Base-by-base conservation (phyloP, 805 yeast genomes). In the Hyphopichia homilentoma region DNA sequence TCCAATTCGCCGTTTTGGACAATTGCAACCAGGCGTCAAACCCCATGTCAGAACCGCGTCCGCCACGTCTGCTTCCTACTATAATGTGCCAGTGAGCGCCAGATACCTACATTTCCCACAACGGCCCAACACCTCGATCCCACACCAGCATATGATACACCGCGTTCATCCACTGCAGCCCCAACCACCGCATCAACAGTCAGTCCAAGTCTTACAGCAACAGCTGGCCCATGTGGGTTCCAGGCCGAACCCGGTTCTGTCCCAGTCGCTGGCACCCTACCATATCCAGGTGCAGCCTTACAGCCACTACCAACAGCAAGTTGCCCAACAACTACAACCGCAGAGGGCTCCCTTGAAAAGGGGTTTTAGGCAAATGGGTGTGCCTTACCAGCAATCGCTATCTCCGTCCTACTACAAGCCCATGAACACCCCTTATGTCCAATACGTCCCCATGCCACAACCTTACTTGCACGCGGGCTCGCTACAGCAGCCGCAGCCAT, bases 1-100 rank as follows among this genome's bases (percentile, higher is more conserved):
- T 4, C 67, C 67, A 2, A 50, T 57, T 8, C 36, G 52, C 25
- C n/a, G n/a, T n/a, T n/a, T n/a, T n/a, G n/a, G n/a, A n/a, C n/a
- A n/a, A n/a, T n/a, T n/a, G n/a, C n/a, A n/a, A n/a, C n/a, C n/a
- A n/a, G n/a, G n/a, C n/a, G n/a, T n/a, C n/a, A n/a, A n/a, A n/a
- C 43, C 35, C 11, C 21, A 20, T 9, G 34, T 7, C 9, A 17
- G 13, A 12, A 8, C 22, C 7, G 22, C 22, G 7, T 20, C 22
- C 7, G 7, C 22, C 7, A 20, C 7, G 7, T 7, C 22, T 8
- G 11, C 9, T 20, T 8, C 22, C 11, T 20, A 8, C 22, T 8
- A 8, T 11, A 20, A 20, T 20, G 22, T 11, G 7, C 22, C 22
- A 8, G 7, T 11, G 11, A 20, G 9, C 11, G 22, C 22, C 7